Percentiles rank a stretch among this genome's conserved stretches.
These are phyloP conservation scores for Thinopyrum elongatum DNA, from an alignment of 176 grass and related monocot genomes.

Conservation along the genomic window DNA sequence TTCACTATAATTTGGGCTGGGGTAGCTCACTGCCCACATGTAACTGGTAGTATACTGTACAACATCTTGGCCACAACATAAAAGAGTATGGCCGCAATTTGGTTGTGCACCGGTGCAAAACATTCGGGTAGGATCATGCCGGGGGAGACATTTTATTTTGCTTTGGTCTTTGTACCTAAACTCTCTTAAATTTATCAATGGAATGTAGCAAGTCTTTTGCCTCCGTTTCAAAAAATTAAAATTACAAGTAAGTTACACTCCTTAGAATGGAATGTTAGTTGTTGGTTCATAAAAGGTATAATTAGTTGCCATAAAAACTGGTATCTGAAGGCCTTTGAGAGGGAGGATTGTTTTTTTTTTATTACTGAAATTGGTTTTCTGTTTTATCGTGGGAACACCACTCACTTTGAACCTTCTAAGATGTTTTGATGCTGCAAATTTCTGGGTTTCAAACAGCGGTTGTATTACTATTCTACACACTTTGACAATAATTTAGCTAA, in stretches of 20 bases:
- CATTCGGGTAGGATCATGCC: neutral
- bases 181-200: neutral
- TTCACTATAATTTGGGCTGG: neutral
- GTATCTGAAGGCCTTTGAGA: neutral
- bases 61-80: neutral
- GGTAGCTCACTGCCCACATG: neutral
- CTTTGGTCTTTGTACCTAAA: neutral
- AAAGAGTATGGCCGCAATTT: neutral
- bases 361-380: neutral
- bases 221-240: neutral
- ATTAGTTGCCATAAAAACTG: neutral
- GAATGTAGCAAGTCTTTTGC: neutral
- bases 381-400: neutral
- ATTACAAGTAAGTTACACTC: constrained; percentile 14
- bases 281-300: constrained; percentile 6
- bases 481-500: constrained; percentile 36
- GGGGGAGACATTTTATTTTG: neutral
- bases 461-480: constrained; percentile 35
- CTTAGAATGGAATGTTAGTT: neutral
- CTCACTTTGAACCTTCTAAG: neutral
- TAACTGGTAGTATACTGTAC: neutral
- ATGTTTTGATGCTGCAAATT: constrained; percentile 6
- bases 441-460: constrained; percentile 37
- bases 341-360: neutral
- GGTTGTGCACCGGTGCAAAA: neutral